These are phyloP conservation scores for Malassezia psittaci DNA, from an alignment of 1,284 basidiomycete genomes.

Conservation along the genomic window DNA sequence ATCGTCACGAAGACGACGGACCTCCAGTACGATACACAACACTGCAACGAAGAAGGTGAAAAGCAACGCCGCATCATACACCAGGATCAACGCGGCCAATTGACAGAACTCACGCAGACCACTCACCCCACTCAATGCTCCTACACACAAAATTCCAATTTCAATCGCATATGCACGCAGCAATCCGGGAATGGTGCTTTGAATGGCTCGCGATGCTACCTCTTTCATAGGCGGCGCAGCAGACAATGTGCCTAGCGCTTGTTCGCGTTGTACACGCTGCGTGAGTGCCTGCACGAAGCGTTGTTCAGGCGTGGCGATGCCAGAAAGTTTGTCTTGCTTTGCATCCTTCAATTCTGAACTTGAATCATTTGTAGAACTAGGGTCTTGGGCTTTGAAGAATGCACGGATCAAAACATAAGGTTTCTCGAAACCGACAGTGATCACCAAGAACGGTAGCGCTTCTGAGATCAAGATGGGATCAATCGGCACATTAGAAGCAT, in stretches of 20 bases:
- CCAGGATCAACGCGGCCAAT: slow-evolving; percentile 73
- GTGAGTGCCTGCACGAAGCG: slow-evolving; percentile 47
- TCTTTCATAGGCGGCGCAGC: slow-evolving; percentile 59
- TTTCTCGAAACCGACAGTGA: slow-evolving; percentile 96
- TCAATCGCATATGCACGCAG: slow-evolving; percentile 87
- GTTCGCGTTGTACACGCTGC: slow-evolving; percentile 39
- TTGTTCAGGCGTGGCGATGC: slow-evolving; percentile 27
- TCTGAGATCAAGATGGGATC: slow-evolving; percentile 88
- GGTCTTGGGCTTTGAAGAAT: slow-evolving; percentile 61
- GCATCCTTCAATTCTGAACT: not conserved
- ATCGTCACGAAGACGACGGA: slow-evolving; percentile 52
- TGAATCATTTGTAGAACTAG: slow-evolving; percentile 10
- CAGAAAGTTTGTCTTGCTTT: slow-evolving; percentile 21
- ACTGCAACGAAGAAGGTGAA: slow-evolving; percentile 83
- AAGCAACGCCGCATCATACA: slow-evolving; percentile 75
- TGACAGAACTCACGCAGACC: slow-evolving; percentile 92
- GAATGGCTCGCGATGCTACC: slow-evolving; percentile 73
- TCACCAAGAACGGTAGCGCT: slow-evolving; percentile 91
- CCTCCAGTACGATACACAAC: slow-evolving; percentile 84
- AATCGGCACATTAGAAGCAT: slow-evolving; percentile 71
- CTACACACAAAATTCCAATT: slow-evolving; percentile 74
- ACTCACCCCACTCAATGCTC: slow-evolving; percentile 74
- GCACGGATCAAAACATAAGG: slow-evolving; percentile 81
- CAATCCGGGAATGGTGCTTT: slow-evolving; percentile 67
- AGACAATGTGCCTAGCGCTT: slow-evolving; percentile 50